Evolutionary conservation across 2,329 filamentous ascomycete species (phyloP), one percentile per base, ranked within the genome.

Genomic region (Stemphylium beticola): DNA sequence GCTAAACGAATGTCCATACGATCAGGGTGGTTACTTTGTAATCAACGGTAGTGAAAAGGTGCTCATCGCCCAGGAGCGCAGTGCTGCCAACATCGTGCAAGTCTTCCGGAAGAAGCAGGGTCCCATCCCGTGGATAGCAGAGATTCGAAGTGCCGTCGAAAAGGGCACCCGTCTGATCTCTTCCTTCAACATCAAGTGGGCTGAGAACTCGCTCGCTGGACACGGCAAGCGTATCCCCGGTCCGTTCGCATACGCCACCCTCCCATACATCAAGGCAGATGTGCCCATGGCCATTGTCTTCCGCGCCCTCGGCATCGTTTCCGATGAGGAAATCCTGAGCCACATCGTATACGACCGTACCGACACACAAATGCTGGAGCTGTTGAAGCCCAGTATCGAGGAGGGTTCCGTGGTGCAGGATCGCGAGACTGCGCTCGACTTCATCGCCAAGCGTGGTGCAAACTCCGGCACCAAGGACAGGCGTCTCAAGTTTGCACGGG

Each of bases 21-120:
- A 99, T 71, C 95, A 97, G 72, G 95, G 95, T 65, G 95, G 95
- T 63, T 99, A 99, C 78, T 99, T 99, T 73, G 92, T 99, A 68
- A 99, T 99, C 83, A 99, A 99, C 79, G 95, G 95, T 38, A 96
- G 91, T 77, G 95, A 99, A 74, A 99, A 99, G 82, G 95, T 99
- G 18, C 80, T 99, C 65, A 99, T 99, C 68, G 95, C 95, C 1
- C 95, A 99, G 75, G 95, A 99, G 77, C 90, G 95, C 59, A 97
- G 93, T 73, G 95, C 95, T 36, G 95, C 93, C 72, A 99, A 99
- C 73, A 99, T 98, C 55, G 95, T 99, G 4, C 95, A 99, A 78
- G 93, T 99, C 24, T 99, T 99, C 85, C 93, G 96, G 79, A 99
- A 99, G 81, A 92, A 93, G 65, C 92, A 92, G n/a, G 93, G 91